phyloP scores from a whole-genome alignment of 768 basidiomycete genomes.

The Suillus bovinus region DNA sequence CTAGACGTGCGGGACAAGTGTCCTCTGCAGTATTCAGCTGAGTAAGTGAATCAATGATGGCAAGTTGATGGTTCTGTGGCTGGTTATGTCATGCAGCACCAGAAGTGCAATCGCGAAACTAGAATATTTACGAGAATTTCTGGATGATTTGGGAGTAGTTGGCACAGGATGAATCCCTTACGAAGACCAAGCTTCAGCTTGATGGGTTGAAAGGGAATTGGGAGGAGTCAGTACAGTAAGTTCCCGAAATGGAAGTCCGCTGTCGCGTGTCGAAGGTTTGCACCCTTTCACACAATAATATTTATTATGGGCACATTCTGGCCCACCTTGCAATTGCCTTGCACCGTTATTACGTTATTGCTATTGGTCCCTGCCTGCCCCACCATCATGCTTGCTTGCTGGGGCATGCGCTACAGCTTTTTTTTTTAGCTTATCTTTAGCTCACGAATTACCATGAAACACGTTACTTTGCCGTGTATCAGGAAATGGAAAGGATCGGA shows the following conservation, averaged over 20 bases:
- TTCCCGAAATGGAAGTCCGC: slow-evolving; percentile 26
- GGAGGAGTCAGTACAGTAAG: slow-evolving; percentile 22
- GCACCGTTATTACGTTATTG: background rate
- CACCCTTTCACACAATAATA: slow-evolving; percentile 2
- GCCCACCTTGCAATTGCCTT: too few species aligned
- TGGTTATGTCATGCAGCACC: slow-evolving; percentile 28
- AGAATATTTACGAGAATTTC: slow-evolving; percentile 21
- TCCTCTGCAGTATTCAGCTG: slow-evolving; percentile 58
- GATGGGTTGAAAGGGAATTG: slow-evolving; percentile 25
- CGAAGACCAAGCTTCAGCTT: slow-evolving; percentile 17
- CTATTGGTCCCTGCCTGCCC: background rate
- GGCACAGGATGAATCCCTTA: slow-evolving; percentile 16
- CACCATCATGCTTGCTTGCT: background rate
- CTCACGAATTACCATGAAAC: slow-evolving; percentile 9
- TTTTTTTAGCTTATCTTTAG: slow-evolving; percentile 11
- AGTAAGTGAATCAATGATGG: slow-evolving; percentile 71
- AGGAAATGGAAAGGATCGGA: slow-evolving; percentile 5
- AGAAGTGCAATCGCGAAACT: slow-evolving; percentile 19
- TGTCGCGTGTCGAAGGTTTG: slow-evolving; percentile 25
- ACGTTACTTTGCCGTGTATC: slow-evolving; percentile 20
- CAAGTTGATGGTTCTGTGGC: slow-evolving; percentile 26
- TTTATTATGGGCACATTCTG: too few species aligned
- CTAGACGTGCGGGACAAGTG: slow-evolving; percentile 43
- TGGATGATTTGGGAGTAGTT: slow-evolving; percentile 22
- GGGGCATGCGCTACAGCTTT: background rate